Evolutionary conservation across 2,329 filamentous ascomycete genomes (phyloP).

Genomic region (Ceratocystis cubensis): DNA sequence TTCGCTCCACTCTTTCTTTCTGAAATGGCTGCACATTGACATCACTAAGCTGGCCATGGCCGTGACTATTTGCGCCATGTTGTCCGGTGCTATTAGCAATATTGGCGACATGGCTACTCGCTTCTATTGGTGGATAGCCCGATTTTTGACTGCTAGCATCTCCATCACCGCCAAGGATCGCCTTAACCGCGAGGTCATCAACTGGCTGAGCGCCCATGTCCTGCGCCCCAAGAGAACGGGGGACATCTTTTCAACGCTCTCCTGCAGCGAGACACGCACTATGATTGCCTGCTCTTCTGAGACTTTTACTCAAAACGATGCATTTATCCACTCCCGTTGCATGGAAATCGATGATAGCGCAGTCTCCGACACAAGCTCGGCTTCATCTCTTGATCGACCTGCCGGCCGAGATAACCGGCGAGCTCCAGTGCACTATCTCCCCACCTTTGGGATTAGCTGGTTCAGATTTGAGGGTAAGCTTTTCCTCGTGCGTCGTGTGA

Average conservation of each 20-base stretch:
- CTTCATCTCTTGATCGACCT: neutral
- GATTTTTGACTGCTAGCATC: conserved; percentile 30
- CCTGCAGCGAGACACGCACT: conserved; percentile 24
- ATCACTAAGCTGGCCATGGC: conserved; percentile 27
- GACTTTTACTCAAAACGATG: conserved; percentile 27
- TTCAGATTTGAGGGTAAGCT: conserved; percentile 28
- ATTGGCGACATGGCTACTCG: conserved; percentile 26
- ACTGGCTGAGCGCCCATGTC: conserved; percentile 30
- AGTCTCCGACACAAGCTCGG: neutral
- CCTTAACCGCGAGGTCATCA: conserved; percentile 31
- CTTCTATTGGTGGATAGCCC: conserved; percentile 30
- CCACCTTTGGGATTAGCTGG: conserved; percentile 31
- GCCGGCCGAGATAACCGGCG: conserved; percentile 28
- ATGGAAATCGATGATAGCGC: conserved; percentile 26
- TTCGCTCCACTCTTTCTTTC: conserved; percentile 25
- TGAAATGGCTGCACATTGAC: conserved; percentile 29
- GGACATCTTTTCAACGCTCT: neutral
- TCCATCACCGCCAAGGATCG: conserved; percentile 30
- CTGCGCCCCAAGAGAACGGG: conserved; percentile 24
- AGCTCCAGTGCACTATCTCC: conserved; percentile 29
- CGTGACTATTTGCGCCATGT: conserved; percentile 29
- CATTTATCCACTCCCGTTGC: conserved; percentile 26
- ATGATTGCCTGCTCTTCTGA: conserved; percentile 27
- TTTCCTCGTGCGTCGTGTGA: conserved; percentile 30
- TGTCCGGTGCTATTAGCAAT: conserved; percentile 27